Base-by-base conservation (phyloP, 2,329 filamentous ascomycete genomes). In the Periglandula ipomoeae region DNA sequence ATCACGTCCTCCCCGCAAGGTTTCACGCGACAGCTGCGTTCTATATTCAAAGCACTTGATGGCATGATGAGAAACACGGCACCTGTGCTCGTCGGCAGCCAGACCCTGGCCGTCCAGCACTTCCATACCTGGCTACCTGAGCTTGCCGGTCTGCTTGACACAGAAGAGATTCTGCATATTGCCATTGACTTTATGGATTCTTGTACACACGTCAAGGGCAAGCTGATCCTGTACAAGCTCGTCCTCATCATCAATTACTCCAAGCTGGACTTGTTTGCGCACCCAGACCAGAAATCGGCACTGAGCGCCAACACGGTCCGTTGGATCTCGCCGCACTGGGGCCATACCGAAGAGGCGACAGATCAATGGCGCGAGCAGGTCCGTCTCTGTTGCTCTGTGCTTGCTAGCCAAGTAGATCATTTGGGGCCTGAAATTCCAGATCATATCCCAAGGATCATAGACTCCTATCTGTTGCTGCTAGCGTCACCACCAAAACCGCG, bases 101-200 rank as follows among this genome's bases (percentile, higher is more conserved):
- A 98, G 68, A 97, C 93, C 0, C 72, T 98, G 44, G 83, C 94
- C 2, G 89, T 97, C 11, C 93, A 98, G 65, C 89, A 97, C 64
- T 95, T 97, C 64, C 91, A 97, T 62, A 87, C 87, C 0, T 98
- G 93, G 93, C 72, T 98, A n/a, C 91, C 93, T 0, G 91, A 97
- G 62, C 79, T 98, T 9, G 75, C 81, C 0, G 81, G 84, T 2
- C 74, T 93, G 34, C 75, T 97, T 61, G 79, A 78, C 4, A 82
- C 84, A 0, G 85, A 89, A 58, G 91, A 97, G 63, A 91, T 96
- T 41, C 72, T 96, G 46, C 85, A 95, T 59, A 85, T 96, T 54
- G 89, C 90, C 37, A 87, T 94, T 53, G 88, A 91, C 66, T 95
- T 97, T 61, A 85, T 97, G 72, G 89, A 96, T 61, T 89, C 93